Base-by-base conservation (phyloP, 495 filamentous ascomycete genomes). In the Penicillium flavigenum region DNA sequence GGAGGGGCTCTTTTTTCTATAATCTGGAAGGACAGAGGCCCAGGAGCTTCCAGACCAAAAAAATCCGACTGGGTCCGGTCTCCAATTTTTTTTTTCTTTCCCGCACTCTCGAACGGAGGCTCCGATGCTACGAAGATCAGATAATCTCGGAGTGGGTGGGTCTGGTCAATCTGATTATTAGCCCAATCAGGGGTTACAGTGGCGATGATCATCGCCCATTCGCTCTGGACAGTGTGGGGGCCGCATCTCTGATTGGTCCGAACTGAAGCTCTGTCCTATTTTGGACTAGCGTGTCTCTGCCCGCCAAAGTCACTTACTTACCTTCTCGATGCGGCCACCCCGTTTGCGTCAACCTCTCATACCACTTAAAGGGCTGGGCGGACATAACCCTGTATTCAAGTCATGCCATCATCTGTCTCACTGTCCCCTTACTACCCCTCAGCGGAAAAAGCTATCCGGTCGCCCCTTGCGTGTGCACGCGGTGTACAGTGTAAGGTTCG, bases 71-170 rank as follows among this genome's bases (percentile, higher is more conserved):
- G 16, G 29, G 2, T 16, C 10, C 29, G 9, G 48, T 27, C 52
- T 34, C 52, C 52, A 47, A 4, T 46, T 54, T 47, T 47, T 47
- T 55, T 41, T 27, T 14, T 20, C 9, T 19, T 29, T 16, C 27
- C 22, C 17, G 24, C 12, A 5, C 10, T 20, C 48, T 51, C 20
- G 29, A 39, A 14, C 53, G 43, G 43, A 38, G 52, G 0, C 22
- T 20, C 52, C 53, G 53, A 47, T 31, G 38, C 14, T 6, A 12
- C 17, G 51, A 54, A 22, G 34, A 55, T 55, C 53, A 55, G 53
- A 55, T 55, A 55, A 47, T 47, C 14, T 17, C 16, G 34, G 41
- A 19, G n/a, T n/a, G 27, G 9, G 27, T 29, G 27, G 27, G 1
- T 1, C 9, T n/a, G 38, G 27, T 46, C 26, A 12, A 27, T 47